Conservation (phyloP, 495 filamentous ascomycete species). For the Aspergillus leporis region DNA sequence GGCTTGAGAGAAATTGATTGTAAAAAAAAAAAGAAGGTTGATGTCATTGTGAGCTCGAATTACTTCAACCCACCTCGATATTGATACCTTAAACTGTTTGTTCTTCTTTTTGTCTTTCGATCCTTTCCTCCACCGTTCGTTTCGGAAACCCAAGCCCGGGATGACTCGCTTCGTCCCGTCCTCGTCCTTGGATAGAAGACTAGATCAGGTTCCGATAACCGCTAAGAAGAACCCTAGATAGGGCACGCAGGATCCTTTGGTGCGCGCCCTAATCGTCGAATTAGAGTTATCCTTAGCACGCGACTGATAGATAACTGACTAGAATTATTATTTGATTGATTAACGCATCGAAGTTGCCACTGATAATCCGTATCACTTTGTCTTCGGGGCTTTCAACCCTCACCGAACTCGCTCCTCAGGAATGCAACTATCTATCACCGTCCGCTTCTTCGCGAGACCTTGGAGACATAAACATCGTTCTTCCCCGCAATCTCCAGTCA, state of each 20-base stretch:
- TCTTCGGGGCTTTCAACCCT: neutral
- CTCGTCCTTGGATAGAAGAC: neutral
- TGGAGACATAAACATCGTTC: neutral
- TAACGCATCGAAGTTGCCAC: slow-evolving; percentile 11
- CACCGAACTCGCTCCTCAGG: neutral
- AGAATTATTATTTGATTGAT: slow-evolving; percentile 19
- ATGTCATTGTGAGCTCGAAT: too few species aligned
- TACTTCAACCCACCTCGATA: too few species aligned
- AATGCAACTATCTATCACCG: neutral
- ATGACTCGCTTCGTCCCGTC: neutral
- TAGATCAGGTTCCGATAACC: neutral
- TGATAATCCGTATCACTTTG: slow-evolving; percentile 9
- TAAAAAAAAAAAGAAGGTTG: too few species aligned
- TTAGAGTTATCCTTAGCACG: neutral
- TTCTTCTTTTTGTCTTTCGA: too few species aligned
- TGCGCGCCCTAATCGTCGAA: neutral
- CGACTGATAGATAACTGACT: neutral
- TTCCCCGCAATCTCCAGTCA: neutral
- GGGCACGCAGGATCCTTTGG: neutral
- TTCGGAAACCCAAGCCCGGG: too few species aligned
- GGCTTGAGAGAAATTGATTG: too few species aligned
- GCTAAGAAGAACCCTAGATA: neutral
- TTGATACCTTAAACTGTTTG: too few species aligned
- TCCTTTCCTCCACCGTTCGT: too few species aligned
- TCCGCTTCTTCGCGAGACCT: neutral